Evolutionary conservation across 2,329 filamentous ascomycete genomes (phyloP).

Genomic region (Penicillium sp.): DNA sequence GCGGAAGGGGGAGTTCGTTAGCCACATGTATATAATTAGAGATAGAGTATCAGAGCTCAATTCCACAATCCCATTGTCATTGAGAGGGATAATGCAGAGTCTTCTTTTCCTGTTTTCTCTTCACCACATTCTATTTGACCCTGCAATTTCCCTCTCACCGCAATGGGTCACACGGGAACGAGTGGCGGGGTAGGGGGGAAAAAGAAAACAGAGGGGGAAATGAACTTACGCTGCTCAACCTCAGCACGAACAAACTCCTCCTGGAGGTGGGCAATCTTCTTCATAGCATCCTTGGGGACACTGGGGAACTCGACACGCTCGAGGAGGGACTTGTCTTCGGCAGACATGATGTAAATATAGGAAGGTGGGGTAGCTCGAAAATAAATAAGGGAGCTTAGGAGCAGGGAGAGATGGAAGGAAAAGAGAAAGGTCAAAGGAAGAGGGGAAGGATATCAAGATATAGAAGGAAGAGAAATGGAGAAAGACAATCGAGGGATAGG

Average conservation of each 20-base stretch:
- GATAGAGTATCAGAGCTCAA: not conserved
- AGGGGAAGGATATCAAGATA: not conserved
- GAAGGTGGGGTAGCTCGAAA: not conserved
- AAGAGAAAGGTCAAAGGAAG: not conserved
- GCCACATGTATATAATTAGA: not conserved
- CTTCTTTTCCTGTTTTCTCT: not conserved
- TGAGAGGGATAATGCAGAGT: not conserved
- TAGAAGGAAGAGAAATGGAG: not conserved
- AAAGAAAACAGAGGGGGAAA: not conserved
- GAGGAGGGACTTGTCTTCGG: slow-evolving; percentile 36
- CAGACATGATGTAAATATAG: slow-evolving; percentile 22
- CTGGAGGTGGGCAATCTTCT: slow-evolving; percentile 76
- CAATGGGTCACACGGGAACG: not conserved
- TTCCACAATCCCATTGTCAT: not conserved
- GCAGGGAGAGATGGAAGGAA: not conserved
- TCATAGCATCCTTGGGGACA: slow-evolving; percentile 52
- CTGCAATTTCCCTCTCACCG: not conserved
- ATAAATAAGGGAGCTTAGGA: not conserved
- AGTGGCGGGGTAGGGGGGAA: not conserved
- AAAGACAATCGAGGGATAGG: slow-evolving; percentile 6
- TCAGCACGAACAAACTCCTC: slow-evolving; percentile 83
- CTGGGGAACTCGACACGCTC: slow-evolving; percentile 39
- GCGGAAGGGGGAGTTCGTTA: slow-evolving; percentile 11
- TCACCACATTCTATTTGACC: too few species aligned
- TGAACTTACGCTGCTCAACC: slow-evolving; percentile 74